Conservation (phyloP, 768 basidiomycete genomes). For the Crassisporium funariophilum region DNA sequence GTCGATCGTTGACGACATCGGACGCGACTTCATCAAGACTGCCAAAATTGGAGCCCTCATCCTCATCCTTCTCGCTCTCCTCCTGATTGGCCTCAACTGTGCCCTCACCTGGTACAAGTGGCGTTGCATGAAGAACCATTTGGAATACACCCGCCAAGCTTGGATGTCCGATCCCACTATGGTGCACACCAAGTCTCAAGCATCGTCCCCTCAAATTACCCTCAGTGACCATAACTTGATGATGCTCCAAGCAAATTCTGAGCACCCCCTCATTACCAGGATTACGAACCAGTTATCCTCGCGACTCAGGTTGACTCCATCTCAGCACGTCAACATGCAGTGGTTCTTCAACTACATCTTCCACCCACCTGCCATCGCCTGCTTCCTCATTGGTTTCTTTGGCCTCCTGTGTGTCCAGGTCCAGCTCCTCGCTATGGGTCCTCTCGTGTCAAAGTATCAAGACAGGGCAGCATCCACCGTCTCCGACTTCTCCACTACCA, state of each 20-base stretch:
- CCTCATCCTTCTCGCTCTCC: conserved; percentile 67
- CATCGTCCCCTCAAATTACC: conserved; percentile 51
- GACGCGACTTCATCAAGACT: conserved; percentile 73
- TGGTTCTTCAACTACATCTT: conserved; percentile 94
- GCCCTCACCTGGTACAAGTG: conserved; percentile 90
- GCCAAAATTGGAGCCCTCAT: conserved; percentile 80
- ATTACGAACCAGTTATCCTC: conserved; percentile 57
- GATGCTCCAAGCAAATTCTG: conserved; percentile 65
- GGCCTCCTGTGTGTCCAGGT: conserved; percentile 86
- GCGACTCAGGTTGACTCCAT: conserved; percentile 55
- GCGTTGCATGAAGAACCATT: conserved; percentile 64
- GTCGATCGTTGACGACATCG: conserved; percentile 84
- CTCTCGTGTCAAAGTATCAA: conserved; percentile 71
- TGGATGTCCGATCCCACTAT: conserved; percentile 76
- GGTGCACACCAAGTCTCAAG: conserved; percentile 37
- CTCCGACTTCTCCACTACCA: conserved; percentile 66
- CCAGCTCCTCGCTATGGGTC: conserved; percentile 79
- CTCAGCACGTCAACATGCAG: conserved; percentile 67
- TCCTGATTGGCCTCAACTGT: conserved; percentile 75
- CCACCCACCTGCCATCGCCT: conserved; percentile 87
- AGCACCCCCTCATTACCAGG: conserved; percentile 75
- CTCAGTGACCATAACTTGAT: conserved; percentile 79
- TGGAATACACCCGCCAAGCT: conserved; percentile 72
- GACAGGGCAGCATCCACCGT: conserved; percentile 61
- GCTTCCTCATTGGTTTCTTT: conserved; percentile 91